Conservation (phyloP, 2,329 filamentous ascomycete species). For the Trichoderma afroharzianum region DNA sequence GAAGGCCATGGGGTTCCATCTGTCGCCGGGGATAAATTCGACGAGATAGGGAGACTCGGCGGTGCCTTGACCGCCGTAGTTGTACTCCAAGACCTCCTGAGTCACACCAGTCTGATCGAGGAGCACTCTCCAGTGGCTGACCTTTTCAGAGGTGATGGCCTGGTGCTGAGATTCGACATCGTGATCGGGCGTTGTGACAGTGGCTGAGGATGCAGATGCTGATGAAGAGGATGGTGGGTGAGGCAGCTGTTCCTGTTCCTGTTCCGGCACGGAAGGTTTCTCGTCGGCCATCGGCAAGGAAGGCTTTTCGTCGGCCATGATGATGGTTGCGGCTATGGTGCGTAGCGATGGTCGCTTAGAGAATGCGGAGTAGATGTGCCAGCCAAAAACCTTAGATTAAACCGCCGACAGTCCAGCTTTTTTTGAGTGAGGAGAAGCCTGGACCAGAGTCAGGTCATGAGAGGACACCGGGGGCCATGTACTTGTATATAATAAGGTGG, state of each 20-base stretch:
- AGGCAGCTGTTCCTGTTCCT: background rate
- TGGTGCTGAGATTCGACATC: conserved; percentile 43
- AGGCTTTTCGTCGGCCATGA: conserved; percentile 14
- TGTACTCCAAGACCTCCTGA: conserved; percentile 51
- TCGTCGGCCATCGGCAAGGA: conserved; percentile 11
- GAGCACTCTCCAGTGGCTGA: conserved; percentile 51
- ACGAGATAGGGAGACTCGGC: conserved; percentile 64
- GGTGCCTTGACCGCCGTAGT: conserved; percentile 61
- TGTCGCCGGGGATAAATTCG: conserved; percentile 63
- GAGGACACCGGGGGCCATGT: background rate
- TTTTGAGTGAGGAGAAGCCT: background rate
- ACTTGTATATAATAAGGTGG: background rate
- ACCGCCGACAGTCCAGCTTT: background rate
- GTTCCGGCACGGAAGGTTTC: background rate
- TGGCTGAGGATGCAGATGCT: conserved; percentile 24
- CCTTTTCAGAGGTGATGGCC: conserved; percentile 24
- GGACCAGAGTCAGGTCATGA: background rate
- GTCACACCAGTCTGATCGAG: conserved; percentile 57
- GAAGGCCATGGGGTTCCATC: conserved; percentile 63
- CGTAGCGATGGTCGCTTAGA: background rate
- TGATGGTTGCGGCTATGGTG: background rate
- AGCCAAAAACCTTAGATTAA: background rate
- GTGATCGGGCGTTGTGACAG: conserved; percentile 31
- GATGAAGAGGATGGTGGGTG: conserved; percentile 16
- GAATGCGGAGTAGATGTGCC: background rate